Percentiles rank a stretch among this genome's conserved stretches.
These are phyloP conservation scores for Mediolabrus comicus DNA, from an alignment of 108 stramenopile species.

Conservation along the genomic window DNA sequence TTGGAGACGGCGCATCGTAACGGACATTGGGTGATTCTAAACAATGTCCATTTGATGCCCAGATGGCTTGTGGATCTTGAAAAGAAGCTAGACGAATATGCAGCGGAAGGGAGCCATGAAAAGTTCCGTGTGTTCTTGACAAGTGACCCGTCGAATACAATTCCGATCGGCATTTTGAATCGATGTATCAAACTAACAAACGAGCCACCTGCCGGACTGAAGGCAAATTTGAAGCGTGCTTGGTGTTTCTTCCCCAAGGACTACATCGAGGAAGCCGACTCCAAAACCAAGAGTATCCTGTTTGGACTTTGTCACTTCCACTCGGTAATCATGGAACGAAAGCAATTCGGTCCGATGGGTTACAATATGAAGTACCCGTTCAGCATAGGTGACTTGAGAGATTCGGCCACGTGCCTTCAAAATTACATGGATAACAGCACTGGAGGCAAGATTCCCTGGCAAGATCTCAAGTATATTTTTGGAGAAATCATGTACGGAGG, in stretches of 20 bases:
- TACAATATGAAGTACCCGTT: slow-evolving; percentile 97
- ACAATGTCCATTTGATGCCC: slow-evolving; percentile 94
- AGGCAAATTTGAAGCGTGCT: slow-evolving; percentile 91
- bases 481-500: slow-evolving; percentile 96
- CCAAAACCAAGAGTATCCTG: slow-evolving; percentile 85
- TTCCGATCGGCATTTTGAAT: slow-evolving; percentile 89
- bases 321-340: slow-evolving; percentile 92
- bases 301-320: slow-evolving; percentile 94
- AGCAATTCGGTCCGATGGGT: slow-evolving; percentile 91
- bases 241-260: slow-evolving; percentile 86
- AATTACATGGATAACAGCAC: slow-evolving; percentile 92
- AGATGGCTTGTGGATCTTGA: slow-evolving; percentile 86
- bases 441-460: slow-evolving; percentile 91
- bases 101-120: slow-evolving; percentile 73
- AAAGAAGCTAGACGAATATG: slow-evolving; percentile 89
- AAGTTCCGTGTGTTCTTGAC: slow-evolving; percentile 89
- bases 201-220: slow-evolving; percentile 90
- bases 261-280: slow-evolving; percentile 85
- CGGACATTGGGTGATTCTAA: slow-evolving; percentile 93
- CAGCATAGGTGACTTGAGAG: slow-evolving; percentile 87
- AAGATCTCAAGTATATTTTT: slow-evolving; percentile 90
- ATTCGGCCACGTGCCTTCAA: slow-evolving; percentile 80
- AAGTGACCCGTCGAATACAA: slow-evolving; percentile 76
- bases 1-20: slow-evolving; percentile 87
- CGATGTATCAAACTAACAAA: slow-evolving; percentile 94